Evolutionary conservation across 1,139 yeast species (phyloP).

Genomic region (Petasospora rhodanensis): DNA sequence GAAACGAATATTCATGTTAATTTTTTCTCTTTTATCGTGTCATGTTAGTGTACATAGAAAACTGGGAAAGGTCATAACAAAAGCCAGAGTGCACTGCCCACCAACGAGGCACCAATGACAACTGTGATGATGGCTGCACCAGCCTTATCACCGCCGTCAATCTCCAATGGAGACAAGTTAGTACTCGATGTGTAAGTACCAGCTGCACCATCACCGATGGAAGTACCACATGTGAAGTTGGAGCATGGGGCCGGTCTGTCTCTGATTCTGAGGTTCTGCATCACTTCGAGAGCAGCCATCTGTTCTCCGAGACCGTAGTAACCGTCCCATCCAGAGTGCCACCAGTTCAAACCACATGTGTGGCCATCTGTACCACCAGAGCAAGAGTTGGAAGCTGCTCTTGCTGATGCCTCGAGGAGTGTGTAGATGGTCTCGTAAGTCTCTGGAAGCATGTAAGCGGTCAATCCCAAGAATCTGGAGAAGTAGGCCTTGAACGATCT

Average conservation of each 20-base stretch:
- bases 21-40: too few species aligned
- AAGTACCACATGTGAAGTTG: slow-evolving; percentile 54
- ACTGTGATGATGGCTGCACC: slow-evolving; percentile 90
- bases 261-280: slow-evolving; percentile 57
- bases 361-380: slow-evolving; percentile 84
- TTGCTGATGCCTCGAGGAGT: slow-evolving; percentile 58
- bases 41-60: too few species aligned
- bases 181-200: slow-evolving; percentile 41
- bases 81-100: slow-evolving; percentile 74
- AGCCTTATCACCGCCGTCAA: slow-evolving; percentile 65
- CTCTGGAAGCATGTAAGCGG: slow-evolving; percentile 68
- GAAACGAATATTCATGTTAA: too few species aligned
- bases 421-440: slow-evolving; percentile 48
- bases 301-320: slow-evolving; percentile 91
- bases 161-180: slow-evolving; percentile 41
- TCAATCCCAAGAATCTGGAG: slow-evolving; percentile 68
- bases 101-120: slow-evolving; percentile 57
- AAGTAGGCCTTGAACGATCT: slow-evolving; percentile 84
- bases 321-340: slow-evolving; percentile 68
- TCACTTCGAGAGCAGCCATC: slow-evolving; percentile 78
- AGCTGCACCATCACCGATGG: slow-evolving; percentile 55
- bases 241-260: slow-evolving; percentile 57
- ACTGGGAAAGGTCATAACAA: slow-evolving; percentile 34
- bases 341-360: slow-evolving; percentile 89
- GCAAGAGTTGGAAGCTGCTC: slow-evolving; percentile 79